Percentiles rank a stretch among this genome's conserved stretches.
Evolutionary conservation across 805 yeast genomes (phyloP).

Genomic region (Ogataea polymorpha): DNA sequence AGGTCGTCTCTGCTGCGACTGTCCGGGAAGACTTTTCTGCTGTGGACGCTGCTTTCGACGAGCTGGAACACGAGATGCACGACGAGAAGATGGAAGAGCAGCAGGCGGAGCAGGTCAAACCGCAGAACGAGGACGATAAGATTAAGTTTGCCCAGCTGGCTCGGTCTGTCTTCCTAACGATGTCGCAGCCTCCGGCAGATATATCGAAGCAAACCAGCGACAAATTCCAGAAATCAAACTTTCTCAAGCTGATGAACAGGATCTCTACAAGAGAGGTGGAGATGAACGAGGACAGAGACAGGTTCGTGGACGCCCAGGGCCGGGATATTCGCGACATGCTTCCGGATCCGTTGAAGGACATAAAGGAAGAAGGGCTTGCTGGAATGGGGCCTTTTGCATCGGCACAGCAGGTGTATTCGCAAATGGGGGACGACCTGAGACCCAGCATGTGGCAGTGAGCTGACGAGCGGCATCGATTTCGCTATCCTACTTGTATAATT

Average conservation of each 20-base stretch:
- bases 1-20: background rate
- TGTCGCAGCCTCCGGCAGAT: slow-evolving; percentile 32
- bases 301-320: slow-evolving; percentile 36
- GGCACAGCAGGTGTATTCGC: slow-evolving; percentile 22
- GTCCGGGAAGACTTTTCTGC: slow-evolving; percentile 4
- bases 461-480: too few species aligned
- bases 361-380: slow-evolving; percentile 21
- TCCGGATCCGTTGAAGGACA: slow-evolving; percentile 28
- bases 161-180: slow-evolving; percentile 35
- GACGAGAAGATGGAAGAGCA: slow-evolving; percentile 5
- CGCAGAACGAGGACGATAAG: slow-evolving; percentile 30
- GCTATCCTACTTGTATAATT: background rate
- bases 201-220: slow-evolving; percentile 30
- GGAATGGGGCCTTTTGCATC: slow-evolving; percentile 23
- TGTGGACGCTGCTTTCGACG: slow-evolving; percentile 30
- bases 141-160: slow-evolving; percentile 40
- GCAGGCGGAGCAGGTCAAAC: slow-evolving; percentile 9
- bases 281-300: slow-evolving; percentile 34
- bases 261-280: slow-evolving; percentile 40
- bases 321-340: slow-evolving; percentile 34
- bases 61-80: slow-evolving; percentile 26
- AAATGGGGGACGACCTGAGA: slow-evolving; percentile 17
- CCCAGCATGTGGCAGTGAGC: slow-evolving; percentile 24
- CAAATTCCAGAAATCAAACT: slow-evolving; percentile 40
- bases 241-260: slow-evolving; percentile 40